Conservation (phyloP, 306 rosid species). For the Cercis canadensis region DNA sequence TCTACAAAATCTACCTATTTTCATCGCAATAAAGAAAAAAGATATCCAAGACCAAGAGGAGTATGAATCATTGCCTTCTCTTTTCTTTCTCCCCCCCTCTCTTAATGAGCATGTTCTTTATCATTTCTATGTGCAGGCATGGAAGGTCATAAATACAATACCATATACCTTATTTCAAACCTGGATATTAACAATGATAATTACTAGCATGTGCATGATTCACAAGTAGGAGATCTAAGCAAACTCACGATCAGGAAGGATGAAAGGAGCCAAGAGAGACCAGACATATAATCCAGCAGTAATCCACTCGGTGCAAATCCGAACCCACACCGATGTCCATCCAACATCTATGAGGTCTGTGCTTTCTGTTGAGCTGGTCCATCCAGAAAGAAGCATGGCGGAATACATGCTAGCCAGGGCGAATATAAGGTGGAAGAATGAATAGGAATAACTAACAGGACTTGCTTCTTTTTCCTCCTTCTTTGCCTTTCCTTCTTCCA, state of each 20-base stretch:
- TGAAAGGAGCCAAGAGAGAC: slow-evolving; percentile 80
- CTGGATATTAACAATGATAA: background rate
- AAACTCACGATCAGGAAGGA: slow-evolving; percentile 82
- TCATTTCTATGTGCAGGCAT: background rate
- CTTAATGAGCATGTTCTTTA: background rate
- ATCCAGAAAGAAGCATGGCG: slow-evolving; percentile 96
- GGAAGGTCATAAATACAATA: slow-evolving; percentile 33
- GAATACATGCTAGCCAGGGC: slow-evolving; percentile 97
- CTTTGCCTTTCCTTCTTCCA: slow-evolving; percentile 78
- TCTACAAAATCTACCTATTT: too few species aligned
- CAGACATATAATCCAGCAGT: slow-evolving; percentile 80
- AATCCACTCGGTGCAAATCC: slow-evolving; percentile 88
- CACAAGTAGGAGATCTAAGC: slow-evolving; percentile 36
- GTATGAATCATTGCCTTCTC: too few species aligned
- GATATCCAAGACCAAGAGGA: too few species aligned
- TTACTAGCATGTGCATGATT: background rate
- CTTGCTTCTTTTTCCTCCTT: slow-evolving; percentile 66
- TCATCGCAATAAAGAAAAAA: too few species aligned
- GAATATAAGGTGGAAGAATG: slow-evolving; percentile 93
- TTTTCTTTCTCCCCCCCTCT: too few species aligned
- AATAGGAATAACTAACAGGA: slow-evolving; percentile 85
- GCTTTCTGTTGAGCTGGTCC: slow-evolving; percentile 81
- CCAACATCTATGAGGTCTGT: slow-evolving; percentile 89
- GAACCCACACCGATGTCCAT: slow-evolving; percentile 97
- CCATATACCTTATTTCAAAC: background rate